These are phyloP conservation scores for Phytophthora litchii DNA, from an alignment of 352 stramenopile species.

Conservation along the genomic window DNA sequence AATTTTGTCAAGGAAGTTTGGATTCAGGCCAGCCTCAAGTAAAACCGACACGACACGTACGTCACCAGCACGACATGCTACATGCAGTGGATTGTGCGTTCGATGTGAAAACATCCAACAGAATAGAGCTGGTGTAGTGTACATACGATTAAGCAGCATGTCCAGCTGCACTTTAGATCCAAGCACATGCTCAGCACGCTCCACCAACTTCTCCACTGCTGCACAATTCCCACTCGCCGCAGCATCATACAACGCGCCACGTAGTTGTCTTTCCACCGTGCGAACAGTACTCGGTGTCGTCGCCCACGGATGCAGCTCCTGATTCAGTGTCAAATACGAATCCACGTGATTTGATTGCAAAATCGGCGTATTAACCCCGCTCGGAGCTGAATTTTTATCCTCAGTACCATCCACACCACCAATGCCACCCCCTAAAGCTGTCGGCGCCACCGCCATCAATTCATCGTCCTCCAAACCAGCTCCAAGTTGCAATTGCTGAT, in stretches of 20 bases:
- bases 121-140: slow-evolving; percentile 63
- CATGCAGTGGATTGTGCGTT: slow-evolving; percentile 75
- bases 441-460: slow-evolving; percentile 32
- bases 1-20: slow-evolving; percentile 85
- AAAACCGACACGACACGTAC: slow-evolving; percentile 60
- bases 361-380: slow-evolving; percentile 36
- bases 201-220: slow-evolving; percentile 49
- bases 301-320: slow-evolving; percentile 43
- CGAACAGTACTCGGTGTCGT: slow-evolving; percentile 40
- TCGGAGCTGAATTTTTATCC: slow-evolving; percentile 8
- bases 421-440: slow-evolving; percentile 16
- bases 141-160: slow-evolving; percentile 73
- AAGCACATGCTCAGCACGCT: slow-evolving; percentile 56
- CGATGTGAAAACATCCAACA: slow-evolving; percentile 73
- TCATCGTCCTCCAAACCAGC: slow-evolving; percentile 57
- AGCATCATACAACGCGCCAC: slow-evolving; percentile 54
- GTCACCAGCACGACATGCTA: slow-evolving; percentile 69
- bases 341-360: slow-evolving; percentile 47
- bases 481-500: slow-evolving; percentile 72
- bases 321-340: slow-evolving; percentile 46
- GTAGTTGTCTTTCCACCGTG: slow-evolving; percentile 54
- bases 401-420: slow-evolving; percentile 1
- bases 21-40: slow-evolving; percentile 63
- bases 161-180: slow-evolving; percentile 69
- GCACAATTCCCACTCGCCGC: slow-evolving; percentile 48